phyloP scores from a whole-genome alignment of 139 green algal genomes.

The Spirogloea muscicola region DNA sequence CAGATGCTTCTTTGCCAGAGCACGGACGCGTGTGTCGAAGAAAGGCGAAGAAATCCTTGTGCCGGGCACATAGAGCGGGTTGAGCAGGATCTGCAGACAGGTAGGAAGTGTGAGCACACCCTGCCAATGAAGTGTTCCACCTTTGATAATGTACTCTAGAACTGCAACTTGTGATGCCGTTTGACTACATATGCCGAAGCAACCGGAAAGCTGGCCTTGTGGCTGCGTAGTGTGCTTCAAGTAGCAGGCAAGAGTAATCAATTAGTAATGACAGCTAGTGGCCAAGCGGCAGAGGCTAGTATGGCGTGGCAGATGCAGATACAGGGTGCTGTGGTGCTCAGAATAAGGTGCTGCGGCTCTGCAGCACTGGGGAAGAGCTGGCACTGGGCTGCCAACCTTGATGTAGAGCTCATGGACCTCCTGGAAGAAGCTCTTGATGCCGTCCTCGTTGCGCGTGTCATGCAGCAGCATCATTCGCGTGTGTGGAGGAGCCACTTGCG shows the following conservation, averaged over 20 bases:
- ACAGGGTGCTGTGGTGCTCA: neutral
- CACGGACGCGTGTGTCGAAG: conserved; percentile 40
- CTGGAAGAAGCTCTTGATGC: conserved; percentile 77
- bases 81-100: conserved; percentile 29
- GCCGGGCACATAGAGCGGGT: conserved; percentile 37
- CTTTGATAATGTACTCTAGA: conserved; percentile 1
- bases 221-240: conserved; percentile 2
- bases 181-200: neutral
- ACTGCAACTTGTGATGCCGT: neutral
- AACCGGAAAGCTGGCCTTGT: neutral
- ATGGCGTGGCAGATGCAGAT: conserved; percentile 5
- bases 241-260: neutral
- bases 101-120: neutral
- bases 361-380: neutral
- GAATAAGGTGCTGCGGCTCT: neutral
- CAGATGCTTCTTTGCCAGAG: conserved; percentile 43
- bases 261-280: no score
- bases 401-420: conserved; percentile 87
- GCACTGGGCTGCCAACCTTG: conserved; percentile 49
- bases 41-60: conserved; percentile 34
- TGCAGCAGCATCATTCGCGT: conserved; percentile 86
- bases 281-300: no score
- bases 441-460: conserved; percentile 70
- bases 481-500: conserved; percentile 39
- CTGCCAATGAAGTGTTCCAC: neutral